phyloP scores from a whole-genome alignment of 306 rosid species.

The Benincasa hispida region DNA sequence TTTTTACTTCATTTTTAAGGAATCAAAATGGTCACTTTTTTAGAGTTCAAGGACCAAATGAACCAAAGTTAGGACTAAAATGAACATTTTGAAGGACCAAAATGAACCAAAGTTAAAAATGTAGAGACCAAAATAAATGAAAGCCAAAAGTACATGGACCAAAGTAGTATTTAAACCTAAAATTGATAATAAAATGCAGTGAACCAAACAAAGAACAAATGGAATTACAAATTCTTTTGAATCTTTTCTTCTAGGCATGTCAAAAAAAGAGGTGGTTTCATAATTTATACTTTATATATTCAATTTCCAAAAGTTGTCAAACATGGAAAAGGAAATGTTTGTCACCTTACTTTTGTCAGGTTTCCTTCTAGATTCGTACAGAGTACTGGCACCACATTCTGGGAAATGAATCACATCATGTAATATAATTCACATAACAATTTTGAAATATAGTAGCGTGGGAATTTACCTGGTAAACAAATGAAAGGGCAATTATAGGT shows the following conservation, averaged over 20 bases:
- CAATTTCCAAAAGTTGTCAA: neutral
- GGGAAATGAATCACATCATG: constrained; percentile 21
- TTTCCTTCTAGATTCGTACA: constrained; percentile 81
- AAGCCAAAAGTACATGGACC: too few relatives aligned
- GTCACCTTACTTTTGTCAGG: constrained; percentile 74
- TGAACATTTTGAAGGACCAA: too few relatives aligned
- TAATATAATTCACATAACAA: constrained; percentile 6
- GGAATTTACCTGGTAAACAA: constrained; percentile 71
- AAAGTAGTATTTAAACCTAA: too few relatives aligned
- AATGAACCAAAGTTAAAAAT: too few relatives aligned
- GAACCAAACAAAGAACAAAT: neutral
- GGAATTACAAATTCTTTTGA: neutral
- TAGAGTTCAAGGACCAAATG: too few relatives aligned
- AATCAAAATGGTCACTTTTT: too few relatives aligned
- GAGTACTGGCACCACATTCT: constrained; percentile 82
- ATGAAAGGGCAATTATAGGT: constrained; percentile 70
- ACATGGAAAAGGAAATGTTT: constrained; percentile 4
- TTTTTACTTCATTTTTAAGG: too few relatives aligned
- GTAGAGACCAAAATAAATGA: too few relatives aligned
- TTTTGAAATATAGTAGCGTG: constrained; percentile 8
- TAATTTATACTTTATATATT: too few relatives aligned
- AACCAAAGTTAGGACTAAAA: too few relatives aligned
- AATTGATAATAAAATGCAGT: neutral
- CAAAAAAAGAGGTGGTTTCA: neutral
- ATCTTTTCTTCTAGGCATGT: neutral